phyloP scores from a whole-genome alignment of 306 rosid species.

The Trifolium fragiferum region DNA sequence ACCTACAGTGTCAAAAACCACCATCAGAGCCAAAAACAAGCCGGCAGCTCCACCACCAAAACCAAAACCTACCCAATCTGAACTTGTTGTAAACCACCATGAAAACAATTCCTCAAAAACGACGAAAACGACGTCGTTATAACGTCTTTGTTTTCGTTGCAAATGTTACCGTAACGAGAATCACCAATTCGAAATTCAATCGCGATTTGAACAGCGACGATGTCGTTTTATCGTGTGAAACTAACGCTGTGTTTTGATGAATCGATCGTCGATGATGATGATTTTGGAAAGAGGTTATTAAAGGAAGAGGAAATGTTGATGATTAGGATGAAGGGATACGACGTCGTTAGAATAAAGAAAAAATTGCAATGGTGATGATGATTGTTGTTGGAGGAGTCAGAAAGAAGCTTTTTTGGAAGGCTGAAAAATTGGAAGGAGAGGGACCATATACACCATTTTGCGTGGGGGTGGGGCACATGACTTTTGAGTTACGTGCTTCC shows the following conservation, averaged over 20 bases:
- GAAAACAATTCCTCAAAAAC: too few relatives aligned
- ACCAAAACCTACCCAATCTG: too few relatives aligned
- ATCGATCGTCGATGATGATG: too few relatives aligned
- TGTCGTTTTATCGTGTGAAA: not conserved
- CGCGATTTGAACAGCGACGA: slow-evolving; percentile 8
- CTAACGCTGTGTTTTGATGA: too few relatives aligned
- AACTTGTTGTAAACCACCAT: too few relatives aligned
- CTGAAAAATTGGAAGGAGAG: slow-evolving; percentile 37
- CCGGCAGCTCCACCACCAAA: too few relatives aligned
- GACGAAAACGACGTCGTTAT: slow-evolving; percentile 36
- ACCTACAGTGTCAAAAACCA: too few relatives aligned
- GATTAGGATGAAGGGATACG: not conserved
- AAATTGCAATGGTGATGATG: not conserved
- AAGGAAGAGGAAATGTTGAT: not conserved
- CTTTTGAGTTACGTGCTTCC: slow-evolving; percentile 36
- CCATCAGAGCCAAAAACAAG: too few relatives aligned
- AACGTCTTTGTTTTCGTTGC: not conserved
- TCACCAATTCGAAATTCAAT: not conserved
- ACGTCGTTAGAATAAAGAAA: slow-evolving; percentile 9
- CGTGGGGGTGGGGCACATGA: slow-evolving; percentile 46
- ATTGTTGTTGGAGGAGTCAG: not conserved
- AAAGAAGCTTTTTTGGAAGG: slow-evolving; percentile 37
- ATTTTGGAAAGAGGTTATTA: not conserved
- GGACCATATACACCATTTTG: slow-evolving; percentile 43
- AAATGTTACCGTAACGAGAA: not conserved